Conservation (phyloP, 257 asterid genomes). For the Gardenia jasminoides region DNA sequence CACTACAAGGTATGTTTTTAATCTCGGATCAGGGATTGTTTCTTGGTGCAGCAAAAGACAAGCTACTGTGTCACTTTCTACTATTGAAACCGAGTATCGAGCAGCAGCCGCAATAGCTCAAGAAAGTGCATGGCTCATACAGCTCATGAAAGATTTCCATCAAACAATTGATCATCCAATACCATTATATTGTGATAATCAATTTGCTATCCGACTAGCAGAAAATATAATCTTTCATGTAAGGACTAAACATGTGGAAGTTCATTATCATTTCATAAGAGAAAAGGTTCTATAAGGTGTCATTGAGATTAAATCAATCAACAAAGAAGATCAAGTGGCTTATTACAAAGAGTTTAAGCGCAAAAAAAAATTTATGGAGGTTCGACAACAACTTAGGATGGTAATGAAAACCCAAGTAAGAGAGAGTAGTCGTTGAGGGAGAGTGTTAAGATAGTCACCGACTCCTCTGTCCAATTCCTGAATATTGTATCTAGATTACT, state of each 20-base stretch:
- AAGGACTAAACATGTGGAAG: background rate
- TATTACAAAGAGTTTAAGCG: background rate
- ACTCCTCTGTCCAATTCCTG: too few species aligned
- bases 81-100: background rate
- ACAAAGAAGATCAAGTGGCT: background rate
- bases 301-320: background rate
- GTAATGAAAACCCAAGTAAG: too few species aligned
- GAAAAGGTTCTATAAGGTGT: background rate
- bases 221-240: background rate
- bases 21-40: background rate
- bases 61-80: background rate
- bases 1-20: constrained; percentile 2
- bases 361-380: background rate
- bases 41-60: constrained; percentile 14
- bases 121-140: background rate
- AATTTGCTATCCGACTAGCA: background rate
- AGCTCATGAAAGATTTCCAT: background rate
- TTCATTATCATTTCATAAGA: background rate
- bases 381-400: background rate
- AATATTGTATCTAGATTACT: too few species aligned
- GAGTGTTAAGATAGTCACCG: too few species aligned
- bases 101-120: background rate
- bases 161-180: background rate
- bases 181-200: background rate
- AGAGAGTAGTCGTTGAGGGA: too few species aligned